A percentile compares a stretch with the other conserved stretches of the same genome.
These are phyloP conservation scores for Yamadazyma sp. DNA, from an alignment of 1,139 yeast genomes.

Conservation along the genomic window DNA sequence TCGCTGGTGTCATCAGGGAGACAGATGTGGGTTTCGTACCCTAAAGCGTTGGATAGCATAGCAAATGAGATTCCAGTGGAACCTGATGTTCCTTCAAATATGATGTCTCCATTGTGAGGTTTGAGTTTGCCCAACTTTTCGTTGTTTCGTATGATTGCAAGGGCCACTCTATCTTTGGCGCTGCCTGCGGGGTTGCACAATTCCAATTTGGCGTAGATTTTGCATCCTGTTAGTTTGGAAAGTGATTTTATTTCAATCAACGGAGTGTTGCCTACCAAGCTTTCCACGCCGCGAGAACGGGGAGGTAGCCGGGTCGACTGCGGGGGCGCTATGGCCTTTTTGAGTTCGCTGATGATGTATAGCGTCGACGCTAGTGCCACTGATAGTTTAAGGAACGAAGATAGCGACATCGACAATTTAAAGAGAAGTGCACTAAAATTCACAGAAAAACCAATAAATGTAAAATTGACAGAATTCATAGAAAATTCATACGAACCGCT, in stretches of 20 bases:
- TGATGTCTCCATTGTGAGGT: conserved; percentile 59
- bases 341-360: conserved; percentile 12
- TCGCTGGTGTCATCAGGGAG: conserved; percentile 92
- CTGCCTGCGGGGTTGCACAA: conserved; percentile 91
- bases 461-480: no score
- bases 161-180: conserved; percentile 92
- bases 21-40: conserved; percentile 87
- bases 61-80: conserved; percentile 96
- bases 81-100: conserved; percentile 94
- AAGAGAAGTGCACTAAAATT: no score
- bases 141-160: conserved; percentile 72
- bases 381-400: conserved; percentile 1
- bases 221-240: conserved; percentile 75
- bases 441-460: no score
- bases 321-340: not conserved
- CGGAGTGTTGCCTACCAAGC: conserved; percentile 87
- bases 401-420: not conserved
- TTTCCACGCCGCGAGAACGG: conserved; percentile 39
- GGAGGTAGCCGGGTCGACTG: conserved; percentile 28
- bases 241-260: conserved; percentile 74
- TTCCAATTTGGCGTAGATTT: conserved; percentile 85
- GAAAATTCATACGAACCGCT: no score
- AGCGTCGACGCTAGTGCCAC: conserved; percentile 16
- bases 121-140: conserved; percentile 58
- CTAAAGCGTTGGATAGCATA: conserved; percentile 80